Conservation (phyloP, 2,329 filamentous ascomycete genomes). For the Venturia aucupariae region DNA sequence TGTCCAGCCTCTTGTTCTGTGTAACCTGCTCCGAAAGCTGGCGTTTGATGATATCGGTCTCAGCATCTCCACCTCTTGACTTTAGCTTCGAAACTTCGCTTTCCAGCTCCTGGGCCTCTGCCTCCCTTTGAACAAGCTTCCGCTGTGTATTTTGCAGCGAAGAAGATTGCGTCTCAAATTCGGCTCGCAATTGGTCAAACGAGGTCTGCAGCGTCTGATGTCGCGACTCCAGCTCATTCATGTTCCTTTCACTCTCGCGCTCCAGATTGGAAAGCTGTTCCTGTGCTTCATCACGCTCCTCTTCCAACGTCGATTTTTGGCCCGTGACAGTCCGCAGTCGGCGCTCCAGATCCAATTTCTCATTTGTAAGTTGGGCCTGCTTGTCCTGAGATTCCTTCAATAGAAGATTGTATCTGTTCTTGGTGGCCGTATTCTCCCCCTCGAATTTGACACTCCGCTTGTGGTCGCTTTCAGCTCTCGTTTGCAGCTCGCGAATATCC, state of each 20-base stretch:
- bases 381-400: slow-evolving; percentile 45
- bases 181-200: slow-evolving; percentile 51
- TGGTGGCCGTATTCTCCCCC: slow-evolving; percentile 39
- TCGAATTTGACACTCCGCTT: slow-evolving; percentile 46
- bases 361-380: slow-evolving; percentile 46
- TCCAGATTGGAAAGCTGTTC: slow-evolving; percentile 62
- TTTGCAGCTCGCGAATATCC: slow-evolving; percentile 70
- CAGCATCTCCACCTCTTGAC: slow-evolving; percentile 75
- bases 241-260: slow-evolving; percentile 52
- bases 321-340: slow-evolving; percentile 51
- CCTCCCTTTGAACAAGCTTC: slow-evolving; percentile 59
- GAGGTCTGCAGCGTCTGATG: slow-evolving; percentile 49
- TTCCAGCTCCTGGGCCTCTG: slow-evolving; percentile 64
- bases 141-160: slow-evolving; percentile 54
- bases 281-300: slow-evolving; percentile 75
- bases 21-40: slow-evolving; percentile 85
- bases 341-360: slow-evolving; percentile 46
- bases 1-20: slow-evolving; percentile 81
- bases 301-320: slow-evolving; percentile 62
- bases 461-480: slow-evolving; percentile 78
- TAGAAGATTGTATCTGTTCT: slow-evolving; percentile 46
- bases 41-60: slow-evolving; percentile 71
- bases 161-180: slow-evolving; percentile 47
- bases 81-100: slow-evolving; percentile 76
- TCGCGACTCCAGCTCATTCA: slow-evolving; percentile 52